These are phyloP conservation scores for Chaetomiaceae sp. DNA, from an alignment of 2,329 filamentous ascomycete genomes.

Conservation along the genomic window DNA sequence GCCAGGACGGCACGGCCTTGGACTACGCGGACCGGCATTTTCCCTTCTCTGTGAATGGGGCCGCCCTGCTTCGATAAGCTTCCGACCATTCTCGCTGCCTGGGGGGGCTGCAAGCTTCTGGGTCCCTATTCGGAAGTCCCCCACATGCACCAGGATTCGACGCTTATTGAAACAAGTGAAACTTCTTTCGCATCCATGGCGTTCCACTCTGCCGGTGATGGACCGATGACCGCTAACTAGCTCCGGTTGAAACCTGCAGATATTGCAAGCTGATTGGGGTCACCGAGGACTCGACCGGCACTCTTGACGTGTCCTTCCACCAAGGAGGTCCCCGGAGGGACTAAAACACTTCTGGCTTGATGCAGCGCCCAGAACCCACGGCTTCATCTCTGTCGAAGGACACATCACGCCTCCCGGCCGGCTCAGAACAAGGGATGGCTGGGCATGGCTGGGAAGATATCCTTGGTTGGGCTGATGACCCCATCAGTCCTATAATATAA, in stretches of 20 bases:
- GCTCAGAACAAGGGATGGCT: slow-evolving; percentile 7
- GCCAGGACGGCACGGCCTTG: slow-evolving; percentile 13
- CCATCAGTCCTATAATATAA: slow-evolving; percentile 16
- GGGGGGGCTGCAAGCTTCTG: slow-evolving; percentile 1
- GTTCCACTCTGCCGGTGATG: slow-evolving; percentile 12
- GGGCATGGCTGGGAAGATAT: slow-evolving; percentile 9
- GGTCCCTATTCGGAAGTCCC: slow-evolving; percentile 9
- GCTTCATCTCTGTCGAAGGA: slow-evolving; percentile 7
- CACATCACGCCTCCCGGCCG: slow-evolving; percentile 11
- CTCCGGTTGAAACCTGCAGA: slow-evolving; percentile 19
- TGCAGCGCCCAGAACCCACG: slow-evolving; percentile 15
- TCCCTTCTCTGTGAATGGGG: slow-evolving; percentile 5
- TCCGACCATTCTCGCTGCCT: slow-evolving; percentile 7
- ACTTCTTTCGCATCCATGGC: slow-evolving; percentile 11
- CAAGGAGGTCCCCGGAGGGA: slow-evolving; percentile 9
- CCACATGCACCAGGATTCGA: slow-evolving; percentile 12
- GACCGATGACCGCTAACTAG: slow-evolving; percentile 18
- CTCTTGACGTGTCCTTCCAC: slow-evolving; percentile 21
- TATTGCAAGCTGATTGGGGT: slow-evolving; percentile 23
- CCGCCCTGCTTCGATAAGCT: slow-evolving; percentile 11
- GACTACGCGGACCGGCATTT: slow-evolving; percentile 18
- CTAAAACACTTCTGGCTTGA: slow-evolving; percentile 22
- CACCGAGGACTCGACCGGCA: slow-evolving; percentile 2
- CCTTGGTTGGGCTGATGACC: slow-evolving; percentile 17
- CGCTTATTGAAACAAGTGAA: slow-evolving; percentile 19